Base-by-base conservation (phyloP, 140 eudicot genomes). In the Bidens hawaiensis region DNA sequence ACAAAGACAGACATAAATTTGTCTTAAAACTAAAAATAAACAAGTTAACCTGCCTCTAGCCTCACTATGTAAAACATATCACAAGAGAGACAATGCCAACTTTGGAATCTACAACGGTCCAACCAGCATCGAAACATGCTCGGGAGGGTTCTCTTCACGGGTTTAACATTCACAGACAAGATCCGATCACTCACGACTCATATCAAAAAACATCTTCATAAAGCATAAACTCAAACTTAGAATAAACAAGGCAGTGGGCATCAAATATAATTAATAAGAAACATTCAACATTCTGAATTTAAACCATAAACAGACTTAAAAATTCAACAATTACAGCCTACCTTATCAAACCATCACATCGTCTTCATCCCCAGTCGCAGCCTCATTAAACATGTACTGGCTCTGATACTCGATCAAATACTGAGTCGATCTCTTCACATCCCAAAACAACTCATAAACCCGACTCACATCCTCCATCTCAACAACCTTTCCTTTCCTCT, bases 371-470 rank as follows among this genome's bases (percentile, higher is more conserved):
- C 61, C 85, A 12, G 61, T 85, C 15, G 73, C 30, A 26, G 68
- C 79, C 53, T 90, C 96, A 60, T 72, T 90, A 58, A 90, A 90
- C 97, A 90, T 90, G 41, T 87, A 90, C 43, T 90, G 88, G 46
- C 79, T 82, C 72, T 90, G 97, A 76, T 80, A 90, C 75, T 87
- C 97, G 85, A 90, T 84, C 83, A 90, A 70, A 72, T 87, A 87
- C 58, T 87, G 96, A 0, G 96, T 90, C 14, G 97, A 90, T 59
- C 97, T 78, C 76, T 90, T 90, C 65, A 87, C 96, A 72, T 90
- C 97, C 81, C 85, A 80, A 70, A 90, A 90, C 50, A 90, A 70
- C 53, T 64, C 82, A 30, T 86, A 90, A 50, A 87, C 96, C 52
- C 94, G 51, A 63, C 90, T 90, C 6, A 90, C 78, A 27, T 90